Evolutionary conservation across 2,329 filamentous ascomycete species (phyloP), one percentile per base, ranked within the genome.

Genomic region (Botrytis porri): DNA sequence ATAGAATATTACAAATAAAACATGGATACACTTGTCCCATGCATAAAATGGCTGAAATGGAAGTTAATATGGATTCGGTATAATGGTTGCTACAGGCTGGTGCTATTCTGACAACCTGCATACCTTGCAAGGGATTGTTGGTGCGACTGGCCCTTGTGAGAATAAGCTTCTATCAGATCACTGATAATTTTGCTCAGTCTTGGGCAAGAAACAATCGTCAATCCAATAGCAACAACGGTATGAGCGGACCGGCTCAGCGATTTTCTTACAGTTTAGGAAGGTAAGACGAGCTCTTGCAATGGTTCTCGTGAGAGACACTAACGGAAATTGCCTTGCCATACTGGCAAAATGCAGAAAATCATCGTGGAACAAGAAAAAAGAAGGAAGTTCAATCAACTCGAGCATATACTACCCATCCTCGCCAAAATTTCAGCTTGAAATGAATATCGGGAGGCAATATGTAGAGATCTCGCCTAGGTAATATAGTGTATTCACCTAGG

Each of bases 221-320:
- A 69, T 41, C 22, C 29, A 45, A 37, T 61, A 39, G 66, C 29
- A 57, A 65, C 63, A 76, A 71, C 77, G 76, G 76, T 76, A 75
- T 76, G 74, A 67, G 69, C 77, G 77, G 78, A 77, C 78, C 77
- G 78, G 66, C 73, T 66, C 76, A 69, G 75, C 78, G 76, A 78
- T 63, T 37, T 37, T 67, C 39, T 60, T 32, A 39, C 63, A 57
- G 20, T 48, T 67, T 43, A 72, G 70, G 29, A 67, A 72, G 70
- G 62, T 60, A 66, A 51, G 57, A 61, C 39, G 22, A 35, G 22
- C 25, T 22, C 16, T 35, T 60, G 14, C 39, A 45, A 32, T 16
- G 20, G 25, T 25, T 48, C 39, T n/a, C 35, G 65, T 32, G 39
- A 45, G 25, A 48, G 22, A 54, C 29, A 72, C 29, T 48, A 60